phyloP scores from a whole-genome alignment of 1,284 basidiomycete genomes.

The Papiliotrema terrestris region DNA sequence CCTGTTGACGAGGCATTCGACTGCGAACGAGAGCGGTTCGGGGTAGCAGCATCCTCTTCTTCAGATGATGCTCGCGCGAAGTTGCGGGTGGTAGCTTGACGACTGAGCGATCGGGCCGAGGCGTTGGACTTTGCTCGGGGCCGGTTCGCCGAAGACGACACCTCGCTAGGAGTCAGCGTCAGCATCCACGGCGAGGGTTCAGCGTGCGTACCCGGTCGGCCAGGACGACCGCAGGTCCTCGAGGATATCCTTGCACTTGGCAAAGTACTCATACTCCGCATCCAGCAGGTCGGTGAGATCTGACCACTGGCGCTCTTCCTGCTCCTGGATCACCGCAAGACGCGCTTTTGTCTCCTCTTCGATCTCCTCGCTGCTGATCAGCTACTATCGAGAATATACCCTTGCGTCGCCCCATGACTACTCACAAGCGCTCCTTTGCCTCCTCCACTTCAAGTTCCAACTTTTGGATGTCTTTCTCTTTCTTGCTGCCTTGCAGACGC shows the following conservation, averaged over 20 bases:
- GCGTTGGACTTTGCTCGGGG: constrained; percentile 38
- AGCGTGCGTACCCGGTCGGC: constrained; percentile 55
- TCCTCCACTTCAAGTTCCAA: constrained; percentile 71
- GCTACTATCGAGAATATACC: too few relatives aligned
- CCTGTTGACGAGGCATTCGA: constrained; percentile 35
- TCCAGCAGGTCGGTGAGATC: constrained; percentile 68
- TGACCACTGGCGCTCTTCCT: constrained; percentile 62
- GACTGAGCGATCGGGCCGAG: constrained; percentile 19
- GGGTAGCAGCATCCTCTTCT: constrained; percentile 23
- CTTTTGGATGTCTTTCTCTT: constrained; percentile 58
- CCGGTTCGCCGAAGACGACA: constrained; percentile 7
- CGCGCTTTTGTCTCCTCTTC: constrained; percentile 70
- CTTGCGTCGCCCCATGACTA: constrained; percentile 11
- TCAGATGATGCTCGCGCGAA: constrained; percentile 20
- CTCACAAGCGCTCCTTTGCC: constrained; percentile 70
- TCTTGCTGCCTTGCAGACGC: constrained; percentile 57
- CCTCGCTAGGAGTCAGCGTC: constrained; percentile 2
- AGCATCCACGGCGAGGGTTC: background rate
- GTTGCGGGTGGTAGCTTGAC: constrained; percentile 8
- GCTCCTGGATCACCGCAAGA: constrained; percentile 71
- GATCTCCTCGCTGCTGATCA: constrained; percentile 65
- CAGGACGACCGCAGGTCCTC: constrained; percentile 64
- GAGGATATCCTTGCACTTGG: constrained; percentile 65
- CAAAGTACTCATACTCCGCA: constrained; percentile 66
- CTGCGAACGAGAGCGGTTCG: constrained; percentile 40